A percentile compares a stretch with the other conserved stretches of the same genome.
These are phyloP conservation scores for Isoetes engelmannii DNA, from an alignment of 83 land plant genomes.

Conservation along the genomic window DNA sequence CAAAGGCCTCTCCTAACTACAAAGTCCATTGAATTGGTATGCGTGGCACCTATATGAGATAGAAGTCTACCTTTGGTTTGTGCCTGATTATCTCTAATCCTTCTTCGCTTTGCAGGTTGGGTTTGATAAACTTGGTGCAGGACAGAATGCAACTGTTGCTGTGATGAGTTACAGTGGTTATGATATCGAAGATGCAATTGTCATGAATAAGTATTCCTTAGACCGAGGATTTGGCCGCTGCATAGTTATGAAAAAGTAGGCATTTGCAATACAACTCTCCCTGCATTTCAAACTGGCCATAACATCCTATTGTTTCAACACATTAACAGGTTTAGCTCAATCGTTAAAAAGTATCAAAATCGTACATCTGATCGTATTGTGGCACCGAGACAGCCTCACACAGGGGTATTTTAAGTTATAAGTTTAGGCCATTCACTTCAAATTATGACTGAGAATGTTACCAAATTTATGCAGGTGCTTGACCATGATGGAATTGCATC, in stretches of 20 bases:
- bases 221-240: constrained; percentile 99
- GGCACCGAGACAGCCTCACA: constrained; percentile 30
- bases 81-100: too few species aligned
- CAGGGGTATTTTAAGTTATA: too few species aligned
- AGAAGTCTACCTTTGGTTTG: too few species aligned
- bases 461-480: constrained; percentile 40
- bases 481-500: constrained; percentile 96
- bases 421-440: neutral
- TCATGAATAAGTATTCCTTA: constrained; percentile 97
- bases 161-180: constrained; percentile 99
- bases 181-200: constrained; percentile 99
- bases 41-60: too few species aligned
- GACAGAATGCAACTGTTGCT: constrained; percentile 99
- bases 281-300: too few species aligned
- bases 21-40: constrained; percentile 90
- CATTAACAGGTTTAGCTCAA: constrained; percentile 40
- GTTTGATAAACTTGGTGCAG: constrained; percentile 98
- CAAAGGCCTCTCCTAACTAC: constrained; percentile 92
- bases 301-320: too few species aligned
- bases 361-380: constrained; percentile 57
- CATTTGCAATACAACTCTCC: too few species aligned
- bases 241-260: constrained; percentile 89
- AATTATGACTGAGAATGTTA: neutral
- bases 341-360: constrained; percentile 48
- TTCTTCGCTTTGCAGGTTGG: constrained; percentile 65